Evolutionary conservation across 805 yeast species (phyloP).

Genomic region (Yarrowia keelungensis): DNA sequence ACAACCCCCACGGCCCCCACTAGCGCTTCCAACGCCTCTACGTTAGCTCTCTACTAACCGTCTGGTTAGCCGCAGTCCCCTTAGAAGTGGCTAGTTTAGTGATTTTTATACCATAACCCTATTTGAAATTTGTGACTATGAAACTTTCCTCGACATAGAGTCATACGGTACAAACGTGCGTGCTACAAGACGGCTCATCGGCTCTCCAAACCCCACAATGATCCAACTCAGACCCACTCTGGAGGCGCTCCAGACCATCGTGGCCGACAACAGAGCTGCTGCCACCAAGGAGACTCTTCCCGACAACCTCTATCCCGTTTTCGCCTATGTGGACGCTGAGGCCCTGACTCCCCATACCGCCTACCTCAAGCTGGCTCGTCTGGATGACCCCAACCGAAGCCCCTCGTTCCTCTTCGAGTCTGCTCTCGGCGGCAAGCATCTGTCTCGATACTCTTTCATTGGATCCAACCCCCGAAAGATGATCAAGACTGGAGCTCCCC

Average conservation of each 20-base stretch:
- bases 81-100: not conserved
- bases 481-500: conserved; percentile 79
- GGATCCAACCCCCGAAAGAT: conserved; percentile 85
- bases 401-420: conserved; percentile 83
- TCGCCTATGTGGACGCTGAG: conserved; percentile 73
- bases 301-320: conserved; percentile 79
- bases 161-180: conserved; percentile 20
- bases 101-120: conserved; percentile 19
- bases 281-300: conserved; percentile 28
- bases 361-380: conserved; percentile 75
- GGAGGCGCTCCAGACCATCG: conserved; percentile 30
- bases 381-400: conserved; percentile 53
- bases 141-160: conserved; percentile 35
- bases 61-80: conserved; percentile 8
- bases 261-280: conserved; percentile 22
- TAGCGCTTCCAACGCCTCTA: conserved; percentile 9
- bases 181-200: not conserved
- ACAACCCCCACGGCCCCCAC: conserved; percentile 5
- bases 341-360: conserved; percentile 90
- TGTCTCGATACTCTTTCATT: conserved; percentile 89
- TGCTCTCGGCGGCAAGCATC: conserved; percentile 85
- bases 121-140: conserved; percentile 34
- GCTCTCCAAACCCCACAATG: conserved; percentile 4
- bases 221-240: conserved; percentile 37
- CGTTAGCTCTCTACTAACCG: conserved; percentile 4